A percentile compares a stretch with the other conserved stretches of the same genome.
Conservation (phyloP, 1,284 basidiomycete species). For the Apiotrichum sp. region DNA sequence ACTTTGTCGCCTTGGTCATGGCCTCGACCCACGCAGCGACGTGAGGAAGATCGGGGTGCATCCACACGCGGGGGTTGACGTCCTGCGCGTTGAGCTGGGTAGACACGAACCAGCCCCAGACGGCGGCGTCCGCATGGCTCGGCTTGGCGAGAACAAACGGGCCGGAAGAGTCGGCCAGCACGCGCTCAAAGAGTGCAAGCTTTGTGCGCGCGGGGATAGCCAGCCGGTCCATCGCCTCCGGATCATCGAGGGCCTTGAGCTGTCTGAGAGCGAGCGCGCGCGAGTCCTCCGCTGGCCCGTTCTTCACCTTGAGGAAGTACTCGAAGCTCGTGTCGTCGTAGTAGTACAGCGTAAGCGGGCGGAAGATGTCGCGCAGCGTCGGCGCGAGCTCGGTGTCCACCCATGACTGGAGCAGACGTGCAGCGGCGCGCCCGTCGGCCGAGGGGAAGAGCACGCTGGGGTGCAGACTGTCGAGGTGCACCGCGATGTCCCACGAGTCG, state of each 20-base stretch:
- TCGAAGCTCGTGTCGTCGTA: background rate
- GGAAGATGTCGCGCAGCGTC: background rate
- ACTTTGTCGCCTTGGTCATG: background rate
- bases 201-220: background rate
- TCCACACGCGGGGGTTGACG: constrained; percentile 12
- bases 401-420: background rate
- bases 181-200: background rate
- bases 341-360: background rate
- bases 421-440: background rate
- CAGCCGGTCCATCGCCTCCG: background rate
- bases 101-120: constrained; percentile 19
- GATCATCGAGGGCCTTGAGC: background rate
- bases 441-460: background rate
- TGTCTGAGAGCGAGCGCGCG: background rate
- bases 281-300: background rate
- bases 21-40: constrained; percentile 16
- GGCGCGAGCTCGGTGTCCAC: background rate
- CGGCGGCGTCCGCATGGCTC: constrained; percentile 17
- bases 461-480: constrained; percentile 8
- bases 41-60: constrained; percentile 9
- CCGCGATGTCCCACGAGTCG: constrained; percentile 28
- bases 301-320: constrained; percentile 2
- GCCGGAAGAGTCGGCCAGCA: background rate
- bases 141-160: constrained; percentile 5
- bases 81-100: constrained; percentile 10